A percentile compares a stretch with the other conserved stretches of the same genome.
phyloP scores from a whole-genome alignment of 192 early-diverging fungal species.

The Martensiomyces pterosporus region DNA sequence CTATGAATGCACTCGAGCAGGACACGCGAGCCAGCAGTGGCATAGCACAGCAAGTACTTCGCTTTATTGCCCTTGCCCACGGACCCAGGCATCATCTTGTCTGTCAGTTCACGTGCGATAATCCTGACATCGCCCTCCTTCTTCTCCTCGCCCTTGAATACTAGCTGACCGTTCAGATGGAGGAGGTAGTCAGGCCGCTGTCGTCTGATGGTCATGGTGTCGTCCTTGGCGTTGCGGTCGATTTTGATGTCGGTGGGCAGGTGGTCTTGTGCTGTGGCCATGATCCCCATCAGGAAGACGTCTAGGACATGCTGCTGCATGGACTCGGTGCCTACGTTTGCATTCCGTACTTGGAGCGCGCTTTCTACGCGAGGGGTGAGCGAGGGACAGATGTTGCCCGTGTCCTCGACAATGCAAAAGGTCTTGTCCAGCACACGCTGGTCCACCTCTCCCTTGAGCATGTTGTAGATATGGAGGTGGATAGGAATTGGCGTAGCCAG shows the following conservation, averaged over 20 bases:
- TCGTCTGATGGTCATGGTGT: constrained; percentile 18
- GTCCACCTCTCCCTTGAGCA: constrained; percentile 13
- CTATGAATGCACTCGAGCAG: constrained; percentile 39
- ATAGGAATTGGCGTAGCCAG: constrained; percentile 28
- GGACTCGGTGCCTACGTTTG: constrained; percentile 25
- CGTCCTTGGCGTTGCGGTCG: constrained; percentile 37
- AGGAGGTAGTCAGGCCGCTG: constrained; percentile 39
- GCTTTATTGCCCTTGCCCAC: constrained; percentile 28
- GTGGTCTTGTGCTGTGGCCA: constrained; percentile 34
- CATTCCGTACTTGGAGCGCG: constrained; percentile 18
- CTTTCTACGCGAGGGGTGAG: constrained; percentile 32
- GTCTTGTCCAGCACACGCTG: constrained; percentile 5
- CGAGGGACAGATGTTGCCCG: constrained; percentile 31
- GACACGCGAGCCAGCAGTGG: constrained; percentile 34
- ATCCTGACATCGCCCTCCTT: constrained; percentile 19
- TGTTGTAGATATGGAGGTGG: constrained; percentile 7
- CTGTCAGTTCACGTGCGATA: constrained; percentile 29
- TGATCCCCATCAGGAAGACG: constrained; percentile 29
- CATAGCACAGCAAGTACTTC: constrained; percentile 32
- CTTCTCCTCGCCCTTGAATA: constrained; percentile 50
- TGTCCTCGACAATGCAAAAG: constrained; percentile 38
- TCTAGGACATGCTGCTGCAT: constrained; percentile 44
- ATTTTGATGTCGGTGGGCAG: constrained; percentile 13
- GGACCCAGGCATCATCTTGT: constrained; percentile 27
- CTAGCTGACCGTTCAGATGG: constrained; percentile 29